Evolutionary conservation across 2,329 filamentous ascomycete species (phyloP), one percentile per base, ranked within the genome.

Genomic region (Fusarium sp.): DNA sequence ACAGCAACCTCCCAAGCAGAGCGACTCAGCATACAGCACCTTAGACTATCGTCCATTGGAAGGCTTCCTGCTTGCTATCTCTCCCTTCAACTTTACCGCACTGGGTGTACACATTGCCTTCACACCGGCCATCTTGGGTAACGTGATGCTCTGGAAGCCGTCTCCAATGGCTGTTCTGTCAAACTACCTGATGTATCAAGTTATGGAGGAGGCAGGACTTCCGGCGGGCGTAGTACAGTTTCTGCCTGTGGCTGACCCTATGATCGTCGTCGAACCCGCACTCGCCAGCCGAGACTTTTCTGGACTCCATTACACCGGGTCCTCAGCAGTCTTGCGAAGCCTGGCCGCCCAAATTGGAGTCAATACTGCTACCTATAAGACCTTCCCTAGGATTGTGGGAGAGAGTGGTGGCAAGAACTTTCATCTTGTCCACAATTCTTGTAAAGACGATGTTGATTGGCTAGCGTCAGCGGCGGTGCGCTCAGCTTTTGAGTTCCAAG

Each of bases 401-500:
- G 83, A 85, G 77, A 85, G 82, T 8, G 79, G 80, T 56, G 83
- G 83, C 60, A 85, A 85, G 79, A 85, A 85, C 74, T 84, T 84
- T 75, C 82, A 84, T 65, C 74, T 85, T 22, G 65, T 85, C 49
- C 83, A 85, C 32, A 58, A 58, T 19, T 52, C 47, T 13, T 52
- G 22, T 24, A 24, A 24, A 24, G 26, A 58, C 19, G 47, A 58
- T 28, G 33, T 52, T 19, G 47, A 57, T 22, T 57, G 54, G 35
- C 49, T 54, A 7, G 33, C 49, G 11, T 60, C 37, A 19, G 43
- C 54, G 10, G 50, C 56, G 5, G 56, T 60, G 4, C 43, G 56
- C 8, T 55, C 50, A n/a, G 56, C 56, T 10, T 55, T 30, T 22
- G 56, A 50, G 56, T 55, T 30, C 50, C 50, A 59, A 14, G 56